Evolutionary conservation across 2,329 filamentous ascomycete genomes (phyloP), one percentile per base, ranked within the genome.

Genomic region (Fusarium odoratissimum): DNA sequence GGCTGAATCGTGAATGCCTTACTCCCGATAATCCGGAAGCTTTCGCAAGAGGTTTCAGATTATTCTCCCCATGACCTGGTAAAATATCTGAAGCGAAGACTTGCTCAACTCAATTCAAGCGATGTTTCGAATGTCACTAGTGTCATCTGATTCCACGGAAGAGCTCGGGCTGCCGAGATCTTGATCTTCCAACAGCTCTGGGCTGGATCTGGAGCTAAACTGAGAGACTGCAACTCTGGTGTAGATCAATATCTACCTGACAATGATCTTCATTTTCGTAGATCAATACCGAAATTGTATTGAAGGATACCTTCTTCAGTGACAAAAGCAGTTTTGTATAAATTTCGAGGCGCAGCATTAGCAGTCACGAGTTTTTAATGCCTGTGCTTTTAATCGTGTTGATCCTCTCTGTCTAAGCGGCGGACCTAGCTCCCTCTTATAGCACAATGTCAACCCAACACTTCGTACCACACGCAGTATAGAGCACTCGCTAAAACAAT

Each of bases 181-280:
- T 63, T 67, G 52, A 71, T 72, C 42, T 54, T 61, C 41, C 35
- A 49, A 54, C 58, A 30, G 33, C 40, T 23, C 48, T 51, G 42
- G 69, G 35, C 44, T 51, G 31, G 69, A 70, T 69, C 64, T 40
- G 70, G 48, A 57, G 40, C 67, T 60, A 71, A 63, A 31, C n/a
- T 64, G 25, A 60, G 51, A 30, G 33, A 64, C 35, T 54, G 49
- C 40, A 40, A 48, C 41, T 67, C 19, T 48, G 42, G 35, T 40
- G 38, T 55, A 71, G 52, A 64, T 72, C 64, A 55, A 63, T 30
- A 35, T 17, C 2, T 14, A 14, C n/a, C 28, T 28, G 40, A 52
- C 28, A 49, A 44, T 38, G 57, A 63, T 42, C 63, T 59, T 42
- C 52, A 56, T 17, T 16, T 17, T 35, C 10, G 62, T 25, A 61